Percentiles rank a stretch among this genome's conserved stretches.
These are phyloP conservation scores for Lathyrus oleraceus DNA, from an alignment of 306 rosid genomes.

Conservation along the genomic window DNA sequence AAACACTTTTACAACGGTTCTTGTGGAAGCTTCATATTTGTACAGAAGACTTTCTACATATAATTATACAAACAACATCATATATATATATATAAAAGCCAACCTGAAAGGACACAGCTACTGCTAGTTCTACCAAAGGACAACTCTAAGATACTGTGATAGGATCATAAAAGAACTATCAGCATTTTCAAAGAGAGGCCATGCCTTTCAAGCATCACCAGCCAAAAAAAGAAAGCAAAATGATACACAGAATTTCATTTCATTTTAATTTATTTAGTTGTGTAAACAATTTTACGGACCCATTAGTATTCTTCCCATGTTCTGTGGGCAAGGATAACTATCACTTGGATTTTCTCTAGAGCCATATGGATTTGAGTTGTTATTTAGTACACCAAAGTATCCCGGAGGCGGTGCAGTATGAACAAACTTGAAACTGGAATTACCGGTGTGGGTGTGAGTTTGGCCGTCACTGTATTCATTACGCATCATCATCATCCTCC, in stretches of 20 bases:
- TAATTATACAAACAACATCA: slow-evolving; percentile 56
- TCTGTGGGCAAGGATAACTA: slow-evolving; percentile 67
- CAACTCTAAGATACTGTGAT: slow-evolving; percentile 42
- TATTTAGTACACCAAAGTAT: slow-evolving; percentile 64
- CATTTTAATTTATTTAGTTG: slow-evolving; percentile 23
- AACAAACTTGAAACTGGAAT: slow-evolving; percentile 61
- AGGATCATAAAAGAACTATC: slow-evolving; percentile 40
- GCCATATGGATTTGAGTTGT: slow-evolving; percentile 62
- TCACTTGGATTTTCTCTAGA: slow-evolving; percentile 71
- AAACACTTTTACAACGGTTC: slow-evolving; percentile 53
- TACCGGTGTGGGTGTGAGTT: slow-evolving; percentile 42
- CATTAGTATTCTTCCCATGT: slow-evolving; percentile 79
- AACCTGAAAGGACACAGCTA: slow-evolving; percentile 44
- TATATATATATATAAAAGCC: slow-evolving; percentile 50
- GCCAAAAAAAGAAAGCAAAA: slow-evolving; percentile 44
- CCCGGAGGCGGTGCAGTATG: slow-evolving; percentile 50
- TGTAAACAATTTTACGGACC: slow-evolving; percentile 66
- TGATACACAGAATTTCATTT: slow-evolving; percentile 31
- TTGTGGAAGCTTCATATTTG: slow-evolving; percentile 63
- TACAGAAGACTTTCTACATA: slow-evolving; percentile 60
- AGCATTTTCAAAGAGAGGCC: slow-evolving; percentile 30
- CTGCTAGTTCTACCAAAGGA: slow-evolving; percentile 31
- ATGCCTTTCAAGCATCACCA: slow-evolving; percentile 39
- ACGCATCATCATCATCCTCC: slow-evolving; percentile 46
- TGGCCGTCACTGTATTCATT: slow-evolving; percentile 54